phyloP scores from a whole-genome alignment of 768 basidiomycete species.

The Termitomyces sp. region DNA sequence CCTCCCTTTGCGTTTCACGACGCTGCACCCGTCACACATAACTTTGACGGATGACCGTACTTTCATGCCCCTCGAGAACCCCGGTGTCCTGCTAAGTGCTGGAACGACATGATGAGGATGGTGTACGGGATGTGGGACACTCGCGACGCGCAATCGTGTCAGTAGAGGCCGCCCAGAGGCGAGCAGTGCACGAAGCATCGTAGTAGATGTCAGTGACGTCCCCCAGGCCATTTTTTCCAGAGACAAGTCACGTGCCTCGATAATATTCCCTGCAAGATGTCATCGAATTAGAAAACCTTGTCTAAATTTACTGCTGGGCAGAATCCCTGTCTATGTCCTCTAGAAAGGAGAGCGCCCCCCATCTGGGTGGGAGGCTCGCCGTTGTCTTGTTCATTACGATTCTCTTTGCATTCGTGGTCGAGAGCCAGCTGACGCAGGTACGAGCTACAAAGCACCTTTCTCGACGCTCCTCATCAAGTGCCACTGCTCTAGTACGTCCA shows the following conservation, averaged over 20 bases:
- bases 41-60: conserved; percentile 91
- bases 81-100: conserved; percentile 21
- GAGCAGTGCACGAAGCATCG: conserved; percentile 65
- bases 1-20: conserved; percentile 86
- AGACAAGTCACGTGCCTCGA: conserved; percentile 3
- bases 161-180: conserved; percentile 58
- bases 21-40: conserved; percentile 90
- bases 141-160: conserved; percentile 38
- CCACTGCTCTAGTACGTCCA: conserved; percentile 62
- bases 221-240: not conserved
- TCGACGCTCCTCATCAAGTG: not conserved
- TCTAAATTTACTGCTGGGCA: conserved; percentile 4
- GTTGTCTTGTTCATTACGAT: conserved; percentile 51
- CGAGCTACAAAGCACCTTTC: conserved; percentile 4
- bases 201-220: conserved; percentile 4
- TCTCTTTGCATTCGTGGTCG: conserved; percentile 68
- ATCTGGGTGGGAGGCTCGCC: conserved; percentile 42
- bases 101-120: conserved; percentile 24
- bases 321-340: conserved; percentile 17
- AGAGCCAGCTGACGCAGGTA: conserved; percentile 77
- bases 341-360: conserved; percentile 23
- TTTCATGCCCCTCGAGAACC: conserved; percentile 82
- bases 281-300: no score
- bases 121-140: conserved; percentile 23
- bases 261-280: not conserved